Evolutionary conservation across 257 asterid species (phyloP), one percentile per base, ranked within the genome.

Genomic region (Fraxinus excelsior): DNA sequence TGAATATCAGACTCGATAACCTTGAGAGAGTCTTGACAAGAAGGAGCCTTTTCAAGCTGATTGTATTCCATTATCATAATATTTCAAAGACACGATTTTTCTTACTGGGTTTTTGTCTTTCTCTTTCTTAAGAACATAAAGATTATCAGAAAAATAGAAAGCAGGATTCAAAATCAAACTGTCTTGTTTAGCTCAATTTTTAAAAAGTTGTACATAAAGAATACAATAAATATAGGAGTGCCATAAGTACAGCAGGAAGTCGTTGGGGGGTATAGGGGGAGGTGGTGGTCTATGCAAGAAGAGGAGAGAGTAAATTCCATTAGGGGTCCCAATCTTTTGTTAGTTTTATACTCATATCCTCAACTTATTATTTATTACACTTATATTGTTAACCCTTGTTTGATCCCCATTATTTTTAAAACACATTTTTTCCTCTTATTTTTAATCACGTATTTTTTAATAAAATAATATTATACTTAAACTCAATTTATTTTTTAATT

Each of bases 1-100:
- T 86, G 88, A 72, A 89, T 78, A 34, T 89, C 90, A 74, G 89
- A 85, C 83, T 89, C 84, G 35, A 89, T 73, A 31, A 80, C 87
- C 82, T 80, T 78, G 9, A 87, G 73, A 76, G 88, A 85, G 74
- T 85, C 91, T 60, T 84, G 81, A 71, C 82, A 89, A 73, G 91
- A 85, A 66, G 82, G 81, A 69, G 85, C 80, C 71, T 82, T 80
- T 23, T 78, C 87, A 66, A 85, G 75, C 80, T 85, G 86, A 69
- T 75, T 80, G 72, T 81, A 87, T 67, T 82, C 82, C 86, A 85
- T 84, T 82, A 76, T 71, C 87, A 60, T 23, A 79, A 34, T 21
- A 42, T 67, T 46, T 21, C 68, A 78, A 72, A 72, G 31, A 76
- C 35, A 4, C 75, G 49, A 66, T 72, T 56, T 37, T 73, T 0